Percentiles rank a stretch among this genome's conserved stretches.
phyloP scores from a whole-genome alignment of 495 filamentous ascomycete genomes.

The Hypoxylon fragiforme region DNA sequence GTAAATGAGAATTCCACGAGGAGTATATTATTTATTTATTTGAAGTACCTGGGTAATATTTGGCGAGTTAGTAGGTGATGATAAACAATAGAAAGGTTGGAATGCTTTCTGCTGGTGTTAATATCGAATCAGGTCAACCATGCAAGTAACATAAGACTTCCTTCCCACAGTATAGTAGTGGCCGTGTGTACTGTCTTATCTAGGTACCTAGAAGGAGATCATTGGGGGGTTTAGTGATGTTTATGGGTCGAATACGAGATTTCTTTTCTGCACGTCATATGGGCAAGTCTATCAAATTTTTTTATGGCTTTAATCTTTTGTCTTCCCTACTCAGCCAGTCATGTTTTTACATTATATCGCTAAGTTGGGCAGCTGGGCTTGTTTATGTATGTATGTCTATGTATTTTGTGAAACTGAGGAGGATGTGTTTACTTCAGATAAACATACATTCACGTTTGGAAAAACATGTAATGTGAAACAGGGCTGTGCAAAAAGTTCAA shows the following conservation, averaged over 20 bases:
- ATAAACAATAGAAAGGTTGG: too few relatives aligned
- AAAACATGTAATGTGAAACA: too few relatives aligned
- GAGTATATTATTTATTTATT: too few relatives aligned
- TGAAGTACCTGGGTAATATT: too few relatives aligned
- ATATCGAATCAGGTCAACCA: slow-evolving; percentile 8
- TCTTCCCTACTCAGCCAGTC: not conserved
- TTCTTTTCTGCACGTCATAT: slow-evolving; percentile 32
- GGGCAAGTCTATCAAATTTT: slow-evolving; percentile 17
- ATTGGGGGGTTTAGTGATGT: slow-evolving; percentile 20
- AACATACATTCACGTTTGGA: slow-evolving; percentile 6
- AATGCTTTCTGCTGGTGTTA: slow-evolving; percentile 5
- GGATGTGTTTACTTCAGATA: slow-evolving; percentile 12
- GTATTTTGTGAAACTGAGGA: slow-evolving; percentile 8
- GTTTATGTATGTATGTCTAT: not conserved
- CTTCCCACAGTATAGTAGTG: too few relatives aligned
- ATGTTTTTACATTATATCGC: slow-evolving; percentile 3
- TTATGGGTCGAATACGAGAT: slow-evolving; percentile 35
- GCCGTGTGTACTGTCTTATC: slow-evolving; percentile 11
- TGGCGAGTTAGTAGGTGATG: too few relatives aligned
- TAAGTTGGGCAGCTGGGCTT: slow-evolving; percentile 17
- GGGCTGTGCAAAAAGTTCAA: too few relatives aligned
- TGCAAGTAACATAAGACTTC: slow-evolving; percentile 8
- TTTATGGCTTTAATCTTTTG: too few relatives aligned
- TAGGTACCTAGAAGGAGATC: slow-evolving; percentile 5
- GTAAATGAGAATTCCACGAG: too few relatives aligned